Conservation (phyloP, 495 filamentous ascomycete species). For the Chaetomidium leptoderma region DNA sequence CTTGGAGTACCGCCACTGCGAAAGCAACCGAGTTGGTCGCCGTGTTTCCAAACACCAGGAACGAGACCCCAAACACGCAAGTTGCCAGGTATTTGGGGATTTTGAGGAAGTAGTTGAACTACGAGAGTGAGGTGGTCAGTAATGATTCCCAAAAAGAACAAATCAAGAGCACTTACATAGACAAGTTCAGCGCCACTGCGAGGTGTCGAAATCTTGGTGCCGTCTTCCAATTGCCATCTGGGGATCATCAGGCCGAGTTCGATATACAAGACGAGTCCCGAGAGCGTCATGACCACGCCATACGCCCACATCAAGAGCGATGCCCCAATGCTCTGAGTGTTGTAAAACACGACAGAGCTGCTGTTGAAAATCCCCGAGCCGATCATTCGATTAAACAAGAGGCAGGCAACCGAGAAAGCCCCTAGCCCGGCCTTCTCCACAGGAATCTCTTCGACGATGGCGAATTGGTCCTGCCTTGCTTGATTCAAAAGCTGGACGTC, state of each 20-base stretch:
- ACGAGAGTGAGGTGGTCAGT: constrained; percentile 9
- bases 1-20: constrained; percentile 15
- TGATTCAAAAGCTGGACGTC: constrained; percentile 17
- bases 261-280: constrained; percentile 20
- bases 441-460: constrained; percentile 23
- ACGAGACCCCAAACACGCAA: constrained; percentile 23
- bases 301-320: constrained; percentile 20
- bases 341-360: constrained; percentile 18
- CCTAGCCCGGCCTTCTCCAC: constrained; percentile 17
- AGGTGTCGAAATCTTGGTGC: constrained; percentile 17
- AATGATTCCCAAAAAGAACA: neutral
- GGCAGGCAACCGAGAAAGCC: constrained; percentile 18
- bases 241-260: constrained; percentile 22
- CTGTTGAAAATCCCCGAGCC: constrained; percentile 27
- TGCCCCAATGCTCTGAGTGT: constrained; percentile 23
- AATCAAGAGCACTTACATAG: constrained; percentile 4
- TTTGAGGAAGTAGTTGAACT: constrained; percentile 25
- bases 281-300: constrained; percentile 15
- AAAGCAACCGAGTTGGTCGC: constrained; percentile 21
- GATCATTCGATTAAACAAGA: constrained; percentile 22
- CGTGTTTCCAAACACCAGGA: constrained; percentile 25
- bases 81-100: constrained; percentile 19
- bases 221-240: constrained; percentile 14
- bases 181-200: constrained; percentile 24
- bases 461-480: constrained; percentile 10